Base-by-base conservation (phyloP, 2,329 filamentous ascomycete genomes). In the Sporothrix globosa region DNA sequence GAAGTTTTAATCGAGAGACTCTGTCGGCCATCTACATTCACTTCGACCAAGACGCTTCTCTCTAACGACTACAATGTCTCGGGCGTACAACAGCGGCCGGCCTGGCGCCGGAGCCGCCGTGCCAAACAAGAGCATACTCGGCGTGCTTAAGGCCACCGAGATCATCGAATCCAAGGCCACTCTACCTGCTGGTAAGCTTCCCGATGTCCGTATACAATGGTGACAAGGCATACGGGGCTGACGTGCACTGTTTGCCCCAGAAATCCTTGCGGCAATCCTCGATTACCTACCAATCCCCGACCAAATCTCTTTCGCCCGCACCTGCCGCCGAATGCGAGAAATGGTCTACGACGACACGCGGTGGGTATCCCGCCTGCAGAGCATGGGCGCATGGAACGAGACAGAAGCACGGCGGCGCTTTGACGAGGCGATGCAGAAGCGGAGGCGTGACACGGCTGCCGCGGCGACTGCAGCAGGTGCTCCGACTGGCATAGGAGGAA, bases 311-410 rank as follows among this genome's bases (percentile, higher is more conserved):
- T 95, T 93, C 78, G 95, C 96, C 58, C 90, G 91, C 73, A 90
- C 92, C 30, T 97, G 93, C 71, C 91, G 88, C 77, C 91, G 92
- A 72, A 88, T 98, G 86, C 91, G 91, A 78, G 96, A 99, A 81
- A 99, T 99, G 94, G 94, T 97, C 3, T 99, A 98, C 81, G 96
- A 99, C 79, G 96, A 99, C 80, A 92, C 93, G 66, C 87, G 95
- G 82, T 99, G 96, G 96, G 91, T 98, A 52, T 89, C 92, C 73
- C 87, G 92, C 73, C 81, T 99, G 69, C 91, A 91, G 78, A 89
- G 86, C 71, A 97, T 99, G 89, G 92, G 91, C 1, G 91, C 92
- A 74, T 99, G 96, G 96, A 91, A 97, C 77, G 96, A 99, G 78
- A 80, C 83, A 3, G 95, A 97, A 78, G 96, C 96, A 4, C 87